These are phyloP conservation scores for Aureobasidium sp. DNA, from an alignment of 2,329 filamentous ascomycete species.

Conservation along the genomic window DNA sequence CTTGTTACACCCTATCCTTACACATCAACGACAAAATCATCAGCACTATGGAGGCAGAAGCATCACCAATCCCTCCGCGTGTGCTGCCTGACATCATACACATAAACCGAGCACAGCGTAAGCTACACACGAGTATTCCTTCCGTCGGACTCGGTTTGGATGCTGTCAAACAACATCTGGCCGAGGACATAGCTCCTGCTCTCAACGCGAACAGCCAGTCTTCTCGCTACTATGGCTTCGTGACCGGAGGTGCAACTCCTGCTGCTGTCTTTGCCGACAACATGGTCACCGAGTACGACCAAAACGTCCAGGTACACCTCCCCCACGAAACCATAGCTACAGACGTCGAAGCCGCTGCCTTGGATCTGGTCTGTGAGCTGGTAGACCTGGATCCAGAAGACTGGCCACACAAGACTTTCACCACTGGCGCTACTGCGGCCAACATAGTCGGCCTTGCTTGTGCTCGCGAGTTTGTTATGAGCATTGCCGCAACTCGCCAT, in stretches of 20 bases:
- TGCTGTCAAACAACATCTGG: conserved; percentile 35
- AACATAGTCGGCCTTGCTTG: conserved; percentile 58
- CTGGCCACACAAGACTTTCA: conserved; percentile 70
- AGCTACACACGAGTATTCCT: conserved; percentile 31
- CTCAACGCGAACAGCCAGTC: conserved; percentile 58
- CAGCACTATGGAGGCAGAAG: background rate
- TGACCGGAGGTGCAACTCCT: conserved; percentile 72
- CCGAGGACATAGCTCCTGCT: conserved; percentile 41
- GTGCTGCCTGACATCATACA: conserved; percentile 28
- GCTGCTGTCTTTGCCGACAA: conserved; percentile 76
- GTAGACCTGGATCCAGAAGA: conserved; percentile 47
- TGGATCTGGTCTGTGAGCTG: conserved; percentile 60
- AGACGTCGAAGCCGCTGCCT: conserved; percentile 62
- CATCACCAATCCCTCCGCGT: background rate
- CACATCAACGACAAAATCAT: background rate
- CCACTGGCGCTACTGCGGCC: conserved; percentile 61
- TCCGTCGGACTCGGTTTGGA: conserved; percentile 35
- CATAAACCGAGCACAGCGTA: conserved; percentile 25
- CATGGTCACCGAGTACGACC: conserved; percentile 70
- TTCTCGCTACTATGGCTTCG: conserved; percentile 75
- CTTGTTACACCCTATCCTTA: background rate
- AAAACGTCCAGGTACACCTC: conserved; percentile 77
- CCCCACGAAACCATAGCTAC: conserved; percentile 67
- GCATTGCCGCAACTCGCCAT: conserved; percentile 31
- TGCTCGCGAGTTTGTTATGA: conserved; percentile 60